Evolutionary conservation across 305 asterid species (phyloP).

Genomic region (Fraxinus nigra): DNA sequence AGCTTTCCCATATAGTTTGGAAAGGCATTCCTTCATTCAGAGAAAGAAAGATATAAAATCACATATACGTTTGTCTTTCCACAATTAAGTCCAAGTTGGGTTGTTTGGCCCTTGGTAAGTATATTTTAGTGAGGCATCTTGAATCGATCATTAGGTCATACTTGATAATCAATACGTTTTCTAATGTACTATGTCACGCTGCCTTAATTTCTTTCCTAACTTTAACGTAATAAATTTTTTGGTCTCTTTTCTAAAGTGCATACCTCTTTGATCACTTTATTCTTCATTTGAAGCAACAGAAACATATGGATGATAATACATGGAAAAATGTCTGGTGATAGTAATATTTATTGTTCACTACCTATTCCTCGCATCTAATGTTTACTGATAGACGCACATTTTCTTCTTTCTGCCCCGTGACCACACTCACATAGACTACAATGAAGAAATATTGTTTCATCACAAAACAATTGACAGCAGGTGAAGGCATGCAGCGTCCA

Average conservation of each 20-base stretch:
- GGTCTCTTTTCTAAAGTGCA: background rate
- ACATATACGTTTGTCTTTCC: background rate
- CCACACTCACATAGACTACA: background rate
- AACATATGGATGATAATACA: background rate
- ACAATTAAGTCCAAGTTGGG: constrained; percentile 2
- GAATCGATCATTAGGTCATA: constrained; percentile 2
- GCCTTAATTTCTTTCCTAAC: background rate
- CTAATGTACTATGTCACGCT: background rate
- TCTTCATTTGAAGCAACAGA: background rate
- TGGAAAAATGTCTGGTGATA: background rate
- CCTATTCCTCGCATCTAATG: background rate
- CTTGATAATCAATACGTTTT: background rate
- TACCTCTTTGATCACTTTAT: constrained; percentile 3
- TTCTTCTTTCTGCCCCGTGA: background rate
- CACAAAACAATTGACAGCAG: background rate
- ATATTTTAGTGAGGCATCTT: background rate
- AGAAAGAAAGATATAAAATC: background rate
- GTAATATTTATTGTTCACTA: background rate
- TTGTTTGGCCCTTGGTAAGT: background rate
- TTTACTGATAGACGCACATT: background rate
- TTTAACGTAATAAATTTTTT: background rate
- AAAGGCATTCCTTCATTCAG: background rate
- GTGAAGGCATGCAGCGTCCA: background rate
- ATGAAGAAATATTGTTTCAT: background rate
- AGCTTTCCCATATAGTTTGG: background rate